Percentiles rank a stretch among this genome's conserved stretches.
These are phyloP conservation scores for Pythium sukuiense DNA, from an alignment of 352 stramenopile genomes.

Conservation along the genomic window DNA sequence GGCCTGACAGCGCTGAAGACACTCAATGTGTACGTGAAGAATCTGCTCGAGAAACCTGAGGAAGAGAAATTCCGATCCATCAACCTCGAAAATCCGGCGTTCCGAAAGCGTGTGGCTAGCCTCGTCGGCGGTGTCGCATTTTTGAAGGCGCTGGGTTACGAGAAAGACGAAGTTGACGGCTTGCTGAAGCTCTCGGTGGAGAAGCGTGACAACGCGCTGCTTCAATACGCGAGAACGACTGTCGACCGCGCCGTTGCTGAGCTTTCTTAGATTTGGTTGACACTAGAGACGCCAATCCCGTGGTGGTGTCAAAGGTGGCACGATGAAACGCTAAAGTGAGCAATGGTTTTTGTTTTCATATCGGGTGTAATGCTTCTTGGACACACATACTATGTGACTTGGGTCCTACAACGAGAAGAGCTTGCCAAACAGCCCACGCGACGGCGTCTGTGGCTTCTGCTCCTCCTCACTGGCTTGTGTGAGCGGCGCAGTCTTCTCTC, in stretches of 20 bases:
- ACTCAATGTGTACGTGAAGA: slow-evolving; percentile 86
- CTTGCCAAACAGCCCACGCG: slow-evolving; percentile 61
- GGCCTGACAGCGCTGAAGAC: slow-evolving; percentile 83
- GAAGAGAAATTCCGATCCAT: slow-evolving; percentile 91
- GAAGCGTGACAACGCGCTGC: slow-evolving; percentile 55
- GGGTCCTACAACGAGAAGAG: slow-evolving; percentile 67
- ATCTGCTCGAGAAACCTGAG: slow-evolving; percentile 84
- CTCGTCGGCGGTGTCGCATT: slow-evolving; percentile 84
- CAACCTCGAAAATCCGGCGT: slow-evolving; percentile 89
- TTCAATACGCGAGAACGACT: slow-evolving; percentile 59
- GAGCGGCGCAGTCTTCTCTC: slow-evolving; percentile 12
- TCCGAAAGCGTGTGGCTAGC: slow-evolving; percentile 86
- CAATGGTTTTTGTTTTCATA: slow-evolving; percentile 3
- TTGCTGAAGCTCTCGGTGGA: slow-evolving; percentile 64
- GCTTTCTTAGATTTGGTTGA: slow-evolving; percentile 42
- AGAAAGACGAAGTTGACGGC: slow-evolving; percentile 76
- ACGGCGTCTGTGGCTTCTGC: slow-evolving; percentile 29
- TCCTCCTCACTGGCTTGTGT: slow-evolving; percentile 17
- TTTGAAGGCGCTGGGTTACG: slow-evolving; percentile 88
- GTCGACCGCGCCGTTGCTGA: slow-evolving; percentile 65
- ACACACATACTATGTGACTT: neutral
- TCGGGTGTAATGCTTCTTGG: neutral
- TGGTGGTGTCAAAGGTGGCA: neutral
- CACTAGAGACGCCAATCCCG: neutral
- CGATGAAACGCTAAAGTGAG: neutral